Evolutionary conservation across 352 stramenopile species (phyloP).

Genomic region (Globisporangium irregulare): DNA sequence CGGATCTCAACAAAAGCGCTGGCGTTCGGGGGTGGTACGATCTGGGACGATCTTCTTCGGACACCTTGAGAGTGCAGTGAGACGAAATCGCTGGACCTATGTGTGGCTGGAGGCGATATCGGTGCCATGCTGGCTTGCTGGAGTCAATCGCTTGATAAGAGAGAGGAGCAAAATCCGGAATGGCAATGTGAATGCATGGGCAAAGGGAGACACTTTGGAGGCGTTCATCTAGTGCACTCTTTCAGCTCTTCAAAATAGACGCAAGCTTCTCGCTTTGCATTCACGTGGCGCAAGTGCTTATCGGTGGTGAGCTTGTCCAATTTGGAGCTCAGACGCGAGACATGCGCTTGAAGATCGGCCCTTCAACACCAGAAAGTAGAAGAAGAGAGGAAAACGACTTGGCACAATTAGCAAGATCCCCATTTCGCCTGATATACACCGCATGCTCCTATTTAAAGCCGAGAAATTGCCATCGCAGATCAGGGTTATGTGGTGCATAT

Average conservation of each 20-base stretch:
- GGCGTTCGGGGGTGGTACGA: slow-evolving; percentile 2
- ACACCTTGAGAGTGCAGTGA: slow-evolving; percentile 14
- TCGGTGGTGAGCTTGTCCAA: neutral
- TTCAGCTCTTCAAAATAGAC: neutral
- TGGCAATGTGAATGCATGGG: neutral
- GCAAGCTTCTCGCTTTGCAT: neutral
- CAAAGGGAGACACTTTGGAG: neutral
- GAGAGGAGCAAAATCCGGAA: neutral
- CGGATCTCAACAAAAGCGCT: slow-evolving; percentile 10
- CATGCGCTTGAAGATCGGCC: neutral
- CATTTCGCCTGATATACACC: neutral
- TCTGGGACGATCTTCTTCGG: slow-evolving; percentile 16
- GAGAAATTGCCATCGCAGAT: neutral
- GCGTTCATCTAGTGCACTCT: neutral
- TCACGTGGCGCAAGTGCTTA: neutral
- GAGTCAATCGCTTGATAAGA: neutral
- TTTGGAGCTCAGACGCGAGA: neutral
- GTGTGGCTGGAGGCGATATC: neutral
- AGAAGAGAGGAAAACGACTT: neutral
- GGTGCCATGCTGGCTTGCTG: neutral
- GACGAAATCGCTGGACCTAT: neutral
- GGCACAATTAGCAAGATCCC: neutral
- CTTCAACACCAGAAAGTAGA: slow-evolving; percentile 5
- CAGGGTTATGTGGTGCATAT: neutral
- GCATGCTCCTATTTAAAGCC: slow-evolving; percentile 7